Base-by-base conservation (phyloP, 1,284 basidiomycete genomes). In the Fomitiporia mediterranea region DNA sequence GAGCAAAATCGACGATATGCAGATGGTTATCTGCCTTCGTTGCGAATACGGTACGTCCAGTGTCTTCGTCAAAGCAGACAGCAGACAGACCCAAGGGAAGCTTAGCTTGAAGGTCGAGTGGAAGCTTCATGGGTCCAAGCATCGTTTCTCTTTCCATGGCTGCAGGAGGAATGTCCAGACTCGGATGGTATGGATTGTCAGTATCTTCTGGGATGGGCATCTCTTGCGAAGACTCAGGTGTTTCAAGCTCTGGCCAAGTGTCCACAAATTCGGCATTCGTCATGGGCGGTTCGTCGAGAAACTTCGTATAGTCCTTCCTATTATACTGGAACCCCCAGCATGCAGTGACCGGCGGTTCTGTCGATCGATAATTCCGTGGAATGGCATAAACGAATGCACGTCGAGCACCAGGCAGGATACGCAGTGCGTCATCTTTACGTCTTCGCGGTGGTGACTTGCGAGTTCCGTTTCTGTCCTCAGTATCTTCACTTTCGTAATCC, bases 351-450 rank as follows among this genome's bases (percentile, higher is more conserved):
- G 58, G 58, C n/a, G 58, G 54, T 21, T 40, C 28, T 1, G 47
- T 50, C 28, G 54, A 43, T 25, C 25, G 38, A 42, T 37, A 59
- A 48, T 56, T 39, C 34, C 35, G 46, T 39, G 63, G 52, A 4
- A 73, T 68, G 35, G 71, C 72, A 62, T 76, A 81, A 21, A 81
- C 60, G n/a, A 84, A 65, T 28, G 80, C 73, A 21, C 79, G 77
- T 48, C 70, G 69, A 15, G 70, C 69, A 0, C 80, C 82, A 1
- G 79, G 71, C 4, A 83, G 66, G 38, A 81, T 70, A 50, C 55
- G 58, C 21, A 56, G 13, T 7, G 23, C 30, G 19, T 53, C 42
- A 19, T 47, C 13, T 35, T 42, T 46, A 15, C 44, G 44, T 13
- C 25, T 40, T 34, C 27, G 23, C 17, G 34, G 47, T 39, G 32